Evolutionary conservation across 2,329 filamentous ascomycete species (phyloP).

Genomic region (Hysterium pulicare): DNA sequence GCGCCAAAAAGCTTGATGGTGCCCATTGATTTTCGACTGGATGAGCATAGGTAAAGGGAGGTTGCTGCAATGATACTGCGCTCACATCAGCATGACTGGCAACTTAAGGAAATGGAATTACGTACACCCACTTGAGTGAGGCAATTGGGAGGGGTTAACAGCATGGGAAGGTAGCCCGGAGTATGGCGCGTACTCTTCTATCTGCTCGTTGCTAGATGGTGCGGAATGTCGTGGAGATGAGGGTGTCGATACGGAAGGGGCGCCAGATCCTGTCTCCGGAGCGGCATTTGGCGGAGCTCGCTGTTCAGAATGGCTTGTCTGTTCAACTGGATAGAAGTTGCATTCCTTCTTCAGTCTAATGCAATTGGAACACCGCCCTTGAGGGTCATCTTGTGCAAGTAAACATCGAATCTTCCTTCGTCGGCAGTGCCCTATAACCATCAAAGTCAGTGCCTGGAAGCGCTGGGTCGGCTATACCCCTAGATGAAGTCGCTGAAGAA

Average conservation of each 20-base stretch:
- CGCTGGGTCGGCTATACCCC: background rate
- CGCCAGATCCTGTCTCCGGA: conserved; percentile 43
- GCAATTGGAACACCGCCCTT: conserved; percentile 84
- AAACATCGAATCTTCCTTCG: conserved; percentile 92
- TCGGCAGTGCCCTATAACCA: conserved; percentile 73
- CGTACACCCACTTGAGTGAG: conserved; percentile 27
- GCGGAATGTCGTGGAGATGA: conserved; percentile 45
- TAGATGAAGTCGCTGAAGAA: conserved; percentile 1
- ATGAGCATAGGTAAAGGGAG: conserved; percentile 31
- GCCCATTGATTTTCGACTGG: conserved; percentile 37
- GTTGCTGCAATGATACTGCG: conserved; percentile 30
- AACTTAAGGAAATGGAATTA: background rate
- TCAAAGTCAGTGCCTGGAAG: conserved; percentile 16
- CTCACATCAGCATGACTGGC: conserved; percentile 9
- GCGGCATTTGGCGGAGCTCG: conserved; percentile 41
- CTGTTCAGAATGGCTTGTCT: conserved; percentile 56
- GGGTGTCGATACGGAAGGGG: conserved; percentile 45
- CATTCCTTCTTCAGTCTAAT: conserved; percentile 93
- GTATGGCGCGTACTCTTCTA: conserved; percentile 28
- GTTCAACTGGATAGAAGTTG: conserved; percentile 86
- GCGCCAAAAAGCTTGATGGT: conserved; percentile 29
- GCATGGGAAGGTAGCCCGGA: conserved; percentile 25
- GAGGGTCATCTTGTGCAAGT: conserved; percentile 66
- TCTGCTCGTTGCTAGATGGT: conserved; percentile 22
- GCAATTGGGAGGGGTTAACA: conserved; percentile 21